phyloP scores from a whole-genome alignment of 2,329 filamentous ascomycete species.

The Cadophora malorum region DNA sequence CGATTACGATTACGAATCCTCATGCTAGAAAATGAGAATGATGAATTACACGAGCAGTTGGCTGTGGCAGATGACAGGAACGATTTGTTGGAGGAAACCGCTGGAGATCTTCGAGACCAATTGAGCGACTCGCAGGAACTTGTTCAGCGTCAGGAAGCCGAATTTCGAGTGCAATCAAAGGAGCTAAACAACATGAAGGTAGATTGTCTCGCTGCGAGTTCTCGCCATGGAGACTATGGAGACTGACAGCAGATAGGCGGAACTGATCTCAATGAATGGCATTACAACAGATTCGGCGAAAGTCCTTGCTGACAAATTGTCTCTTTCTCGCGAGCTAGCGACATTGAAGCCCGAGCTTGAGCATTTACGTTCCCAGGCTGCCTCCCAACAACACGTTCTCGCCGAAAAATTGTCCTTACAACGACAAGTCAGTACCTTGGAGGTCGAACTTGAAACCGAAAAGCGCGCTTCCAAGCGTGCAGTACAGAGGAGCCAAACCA shows the following conservation, averaged over 20 bases:
- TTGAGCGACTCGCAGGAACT: constrained; percentile 54
- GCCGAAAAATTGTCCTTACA: constrained; percentile 82
- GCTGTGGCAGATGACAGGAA: constrained; percentile 65
- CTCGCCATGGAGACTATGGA: neutral
- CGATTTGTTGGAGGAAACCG: constrained; percentile 57
- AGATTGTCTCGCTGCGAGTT: constrained; percentile 28
- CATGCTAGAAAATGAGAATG: constrained; percentile 77
- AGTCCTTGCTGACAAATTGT: constrained; percentile 68
- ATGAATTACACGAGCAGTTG: constrained; percentile 69
- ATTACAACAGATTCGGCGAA: constrained; percentile 74
- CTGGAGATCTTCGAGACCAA: constrained; percentile 55
- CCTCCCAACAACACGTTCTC: constrained; percentile 70
- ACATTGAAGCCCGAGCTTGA: constrained; percentile 66
- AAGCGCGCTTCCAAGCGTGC: constrained; percentile 71
- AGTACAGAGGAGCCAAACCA: constrained; percentile 50
- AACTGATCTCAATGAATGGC: constrained; percentile 72
- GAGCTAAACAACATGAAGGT: constrained; percentile 65
- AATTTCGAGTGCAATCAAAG: constrained; percentile 57
- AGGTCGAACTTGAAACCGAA: constrained; percentile 84
- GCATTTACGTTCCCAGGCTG: constrained; percentile 63
- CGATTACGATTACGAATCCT: constrained; percentile 72
- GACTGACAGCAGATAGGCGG: constrained; percentile 58
- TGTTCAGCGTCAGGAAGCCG: constrained; percentile 40
- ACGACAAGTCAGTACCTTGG: constrained; percentile 75
- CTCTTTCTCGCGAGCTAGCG: constrained; percentile 64